Evolutionary conservation across 176 grass and related monocot species (phyloP), one percentile per base, ranked within the genome.

Genomic region (Zea luxurians): DNA sequence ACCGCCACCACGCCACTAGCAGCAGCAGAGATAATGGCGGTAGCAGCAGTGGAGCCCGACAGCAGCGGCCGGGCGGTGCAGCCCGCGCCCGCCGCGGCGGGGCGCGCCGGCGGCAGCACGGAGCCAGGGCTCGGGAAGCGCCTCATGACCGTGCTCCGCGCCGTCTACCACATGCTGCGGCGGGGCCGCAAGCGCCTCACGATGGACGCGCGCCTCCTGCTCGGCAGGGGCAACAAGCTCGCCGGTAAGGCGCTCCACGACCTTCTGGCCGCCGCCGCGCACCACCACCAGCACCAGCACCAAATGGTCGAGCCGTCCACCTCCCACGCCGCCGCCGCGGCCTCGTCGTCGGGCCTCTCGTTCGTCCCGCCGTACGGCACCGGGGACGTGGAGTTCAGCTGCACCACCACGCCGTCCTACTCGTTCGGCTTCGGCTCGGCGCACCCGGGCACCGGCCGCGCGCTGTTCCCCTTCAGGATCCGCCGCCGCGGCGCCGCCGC

Each of bases 351-450:
- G 46, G 38, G 74, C 66, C 76, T 79, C 7, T 41, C 84, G 6
- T 78, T 88, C 27, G 27, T 27, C 8, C 64, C 74, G 27, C 27
- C 27, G 63, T 37, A 78, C 76, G 68, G 85, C 75, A 79, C 91
- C 0, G 44, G 44, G 18, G 91, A 94, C 75, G 91, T 97, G 0
- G 89, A 97, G 84, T 97, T 97, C 89, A 97, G 95, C 82, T 97
- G 95, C 87, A 83, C 75, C 80, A 90, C 82, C 83, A 97, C 91
- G 61, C 91, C 95, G 46, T 70, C 78, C 15, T 48, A 77, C 68
- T 18, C 58, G 20, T 21, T 61, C 75, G 27, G 27, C 27, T 27
- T 27, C 27, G 27, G 27, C 27, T 0, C 27, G 27, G 27, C 27
- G 27, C 27, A 27, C 27, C 27, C 57, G 48, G 16, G 6, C 10